These are phyloP conservation scores for Medicago ruthenica DNA, from an alignment of 306 rosid species.

Conservation along the genomic window DNA sequence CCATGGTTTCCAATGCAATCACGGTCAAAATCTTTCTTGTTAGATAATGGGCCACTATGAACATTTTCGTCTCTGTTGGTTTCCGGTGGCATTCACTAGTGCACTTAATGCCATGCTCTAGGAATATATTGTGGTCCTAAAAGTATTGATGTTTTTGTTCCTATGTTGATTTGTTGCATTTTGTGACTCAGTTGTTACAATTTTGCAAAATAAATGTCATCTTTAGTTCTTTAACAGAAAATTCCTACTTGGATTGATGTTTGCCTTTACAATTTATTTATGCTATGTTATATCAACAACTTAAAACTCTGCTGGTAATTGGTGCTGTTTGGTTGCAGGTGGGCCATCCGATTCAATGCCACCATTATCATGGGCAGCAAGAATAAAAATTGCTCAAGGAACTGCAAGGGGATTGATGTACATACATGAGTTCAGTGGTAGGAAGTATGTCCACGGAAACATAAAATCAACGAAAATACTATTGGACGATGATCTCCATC, in stretches of 20 bases:
- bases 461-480: constrained; percentile 75
- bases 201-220: constrained; percentile 19
- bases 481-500: constrained; percentile 66
- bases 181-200: not conserved
- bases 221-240: not conserved
- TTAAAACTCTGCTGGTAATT: not conserved
- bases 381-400: constrained; percentile 82
- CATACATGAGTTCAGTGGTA: constrained; percentile 70
- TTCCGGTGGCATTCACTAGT: not conserved
- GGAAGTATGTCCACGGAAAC: constrained; percentile 76
- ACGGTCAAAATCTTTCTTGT: not conserved
- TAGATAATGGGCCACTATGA: constrained; percentile 31
- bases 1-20: constrained; percentile 16
- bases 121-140: constrained; percentile 1
- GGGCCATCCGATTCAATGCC: constrained; percentile 51
- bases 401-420: constrained; percentile 69
- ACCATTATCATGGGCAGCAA: constrained; percentile 66
- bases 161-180: not conserved
- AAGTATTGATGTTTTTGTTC: not conserved
- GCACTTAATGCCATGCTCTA: constrained; percentile 23
- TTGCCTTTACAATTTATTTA: not conserved
- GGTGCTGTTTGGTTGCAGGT: constrained; percentile 52
- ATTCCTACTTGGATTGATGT: not conserved
- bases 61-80: constrained; percentile 19
- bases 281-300: not conserved